Base-by-base conservation (phyloP, 1,284 basidiomycete species). In the Sporisorium reilianum region DNA sequence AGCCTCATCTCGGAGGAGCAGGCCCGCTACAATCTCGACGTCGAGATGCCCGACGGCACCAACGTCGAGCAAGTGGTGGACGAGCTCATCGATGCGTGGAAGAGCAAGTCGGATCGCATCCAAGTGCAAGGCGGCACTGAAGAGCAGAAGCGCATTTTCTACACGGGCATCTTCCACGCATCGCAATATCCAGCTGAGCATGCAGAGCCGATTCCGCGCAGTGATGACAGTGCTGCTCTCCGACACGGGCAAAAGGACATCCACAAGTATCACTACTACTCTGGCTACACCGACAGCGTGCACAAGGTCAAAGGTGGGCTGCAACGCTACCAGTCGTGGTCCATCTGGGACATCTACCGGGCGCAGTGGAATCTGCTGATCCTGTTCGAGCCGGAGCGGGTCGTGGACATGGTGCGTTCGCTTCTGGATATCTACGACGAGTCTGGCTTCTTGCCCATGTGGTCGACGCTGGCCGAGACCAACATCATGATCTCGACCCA, bases 361-460 rank as follows among this genome's bases (percentile, higher is more conserved):
- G 92, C 92, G 0, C 88, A 89, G 57, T 93, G 91, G 89, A 91
- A 90, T 0, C 91, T 91, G 89, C 88, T 91, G 46, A 90, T 93
- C 46, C 86, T 94, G 1, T 88, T 93, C 22, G 90, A 90, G 0
- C 91, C 92, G 0, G 91, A 93, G 75, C 87, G 91, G 12, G 86
- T 93, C 9, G 88, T 90, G 0, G 90, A 88, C 0, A 92, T 93
- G 90, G 87, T 94, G 3, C 88, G 87, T 36, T 92, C 90, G 71
- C 93, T 94, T 91, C 85, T 94, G 14, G 90, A 91, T 63, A 92
- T 93, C 83, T 94, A 90, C 78, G 58, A 76, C 54, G 73, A 93
- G 89, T 89, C 91, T 26, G 93, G 93, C 5, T 92, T 92, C 91
- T 85, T 94, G 48, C 93, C 93, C 0, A 93, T 94, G 92, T 94